Evolutionary conservation across 2,329 filamentous ascomycete species (phyloP).

Genomic region (Colletotrichum gigasporum): DNA sequence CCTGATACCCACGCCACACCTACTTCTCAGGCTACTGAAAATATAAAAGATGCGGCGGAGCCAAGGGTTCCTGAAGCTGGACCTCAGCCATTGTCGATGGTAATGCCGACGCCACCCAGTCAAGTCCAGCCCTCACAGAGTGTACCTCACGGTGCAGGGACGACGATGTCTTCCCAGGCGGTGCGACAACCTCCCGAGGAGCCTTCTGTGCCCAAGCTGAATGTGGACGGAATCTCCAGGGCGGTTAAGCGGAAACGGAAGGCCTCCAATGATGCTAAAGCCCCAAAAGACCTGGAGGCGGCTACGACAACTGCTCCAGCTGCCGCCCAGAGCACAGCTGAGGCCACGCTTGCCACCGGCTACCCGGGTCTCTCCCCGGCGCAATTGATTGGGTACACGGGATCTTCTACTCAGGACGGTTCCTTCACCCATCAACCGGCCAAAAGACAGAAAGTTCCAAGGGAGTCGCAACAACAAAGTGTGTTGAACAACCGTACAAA

Average conservation of each 20-base stretch:
- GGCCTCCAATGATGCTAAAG: neutral
- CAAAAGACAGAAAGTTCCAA: conserved; percentile 3
- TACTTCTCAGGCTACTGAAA: neutral
- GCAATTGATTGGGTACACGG: neutral
- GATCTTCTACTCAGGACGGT: neutral
- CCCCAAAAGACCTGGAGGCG: neutral
- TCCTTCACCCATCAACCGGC: neutral
- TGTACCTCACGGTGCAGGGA: no score
- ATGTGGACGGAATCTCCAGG: neutral
- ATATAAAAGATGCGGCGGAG: neutral
- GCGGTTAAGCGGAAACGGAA: conserved; percentile 11
- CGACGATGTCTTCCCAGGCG: neutral
- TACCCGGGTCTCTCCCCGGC: neutral
- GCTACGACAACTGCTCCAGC: neutral
- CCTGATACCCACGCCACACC: neutral
- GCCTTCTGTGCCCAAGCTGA: neutral
- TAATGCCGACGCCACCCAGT: neutral
- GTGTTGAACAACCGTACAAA: neutral
- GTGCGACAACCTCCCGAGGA: neutral
- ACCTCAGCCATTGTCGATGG: neutral
- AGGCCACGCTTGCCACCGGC: neutral
- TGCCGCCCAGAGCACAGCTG: neutral
- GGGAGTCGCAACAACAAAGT: neutral
- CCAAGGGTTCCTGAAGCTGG: neutral
- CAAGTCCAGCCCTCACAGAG: neutral